These are phyloP conservation scores for Herpetospermum pedunculosum DNA, from an alignment of 306 rosid genomes.

Conservation along the genomic window DNA sequence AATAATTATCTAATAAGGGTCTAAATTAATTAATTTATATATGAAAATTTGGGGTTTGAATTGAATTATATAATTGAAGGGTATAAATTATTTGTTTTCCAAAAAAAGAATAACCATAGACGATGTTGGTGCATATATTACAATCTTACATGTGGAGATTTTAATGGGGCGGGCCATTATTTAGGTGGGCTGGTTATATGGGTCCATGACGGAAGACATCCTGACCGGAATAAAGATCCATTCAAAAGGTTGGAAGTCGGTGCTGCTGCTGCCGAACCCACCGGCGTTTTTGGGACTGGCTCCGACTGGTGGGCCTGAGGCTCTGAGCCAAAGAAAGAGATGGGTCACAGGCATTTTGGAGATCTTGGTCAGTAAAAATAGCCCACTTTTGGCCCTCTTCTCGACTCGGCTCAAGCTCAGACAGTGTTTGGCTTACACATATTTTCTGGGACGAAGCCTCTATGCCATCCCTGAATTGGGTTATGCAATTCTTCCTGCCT, in stretches of 20 bases:
- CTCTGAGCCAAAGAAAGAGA: slow-evolving; percentile 17
- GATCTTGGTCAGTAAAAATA: slow-evolving; percentile 7
- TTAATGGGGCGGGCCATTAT: no score
- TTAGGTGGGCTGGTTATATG: slow-evolving; percentile 23
- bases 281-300: slow-evolving; percentile 15
- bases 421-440: slow-evolving; percentile 13
- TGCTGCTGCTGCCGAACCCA: slow-evolving; percentile 1
- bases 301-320: background rate
- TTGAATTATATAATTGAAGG: no score
- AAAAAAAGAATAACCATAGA: no score
- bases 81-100: no score
- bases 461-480: slow-evolving; percentile 3
- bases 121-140: background rate
- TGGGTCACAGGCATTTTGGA: slow-evolving; percentile 16
- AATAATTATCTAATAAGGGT: no score
- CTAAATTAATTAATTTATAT: no score
- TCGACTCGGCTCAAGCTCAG: slow-evolving; percentile 8
- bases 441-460: background rate
- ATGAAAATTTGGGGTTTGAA: no score
- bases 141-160: no score
- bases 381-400: slow-evolving; percentile 1
- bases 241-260: slow-evolving; percentile 15
- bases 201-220: slow-evolving; percentile 18
- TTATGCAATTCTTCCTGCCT: slow-evolving; percentile 18
- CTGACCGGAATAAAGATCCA: slow-evolving; percentile 22